Base-by-base conservation (phyloP, 164 flowering plant genomes). In the Kalanchoe fedtschenkoi region DNA sequence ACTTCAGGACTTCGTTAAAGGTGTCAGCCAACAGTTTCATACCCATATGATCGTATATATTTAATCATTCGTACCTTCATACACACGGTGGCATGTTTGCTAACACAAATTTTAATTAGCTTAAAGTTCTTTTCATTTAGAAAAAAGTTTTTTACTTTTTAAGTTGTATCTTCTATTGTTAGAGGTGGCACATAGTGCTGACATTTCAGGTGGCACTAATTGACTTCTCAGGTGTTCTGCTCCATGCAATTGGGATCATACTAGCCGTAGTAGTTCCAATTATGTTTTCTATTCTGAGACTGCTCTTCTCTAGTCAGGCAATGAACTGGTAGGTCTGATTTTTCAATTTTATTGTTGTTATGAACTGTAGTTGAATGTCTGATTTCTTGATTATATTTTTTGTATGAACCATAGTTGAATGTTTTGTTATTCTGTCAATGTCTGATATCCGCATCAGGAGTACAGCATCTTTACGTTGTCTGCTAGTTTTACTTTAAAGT, bases 311-410 rank as follows among this genome's bases (percentile, higher is more conserved):
- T 37, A 71, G 78, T 67, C 71, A 82, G 47, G 78, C 90, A 53
- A 92, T 92, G 98, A 83, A 69, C 78, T 92, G 98, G 98, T 92
- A 75, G 22, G 34, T 34, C 70, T 15, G 22, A 17, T 58, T 43
- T 44, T 24, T 29, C 51, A 13, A 30, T 32, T 43, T 44, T 46
- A 21, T 41, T 34, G 16, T n/a, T n/a, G 24, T 4, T 55, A 33
- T 58, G 16, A n/a, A n/a, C n/a, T 7, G 3, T 24, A 26, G n/a
- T 33, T 32, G 2, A 8, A 16, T 34, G 32, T n/a, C 2, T 0
- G 1, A n/a, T 33, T 29, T 30, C n/a, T n/a, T n/a, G n/a, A n/a
- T n/a, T n/a, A 22, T 62, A 19, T 35, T 30, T 19, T 33, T 17
- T 58, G 39, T 58, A 1, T 2, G 13, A 13, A 51, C 21, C 32